Conservation (phyloP, 768 basidiomycete species). For the Tricholoma saponaceum region DNA sequence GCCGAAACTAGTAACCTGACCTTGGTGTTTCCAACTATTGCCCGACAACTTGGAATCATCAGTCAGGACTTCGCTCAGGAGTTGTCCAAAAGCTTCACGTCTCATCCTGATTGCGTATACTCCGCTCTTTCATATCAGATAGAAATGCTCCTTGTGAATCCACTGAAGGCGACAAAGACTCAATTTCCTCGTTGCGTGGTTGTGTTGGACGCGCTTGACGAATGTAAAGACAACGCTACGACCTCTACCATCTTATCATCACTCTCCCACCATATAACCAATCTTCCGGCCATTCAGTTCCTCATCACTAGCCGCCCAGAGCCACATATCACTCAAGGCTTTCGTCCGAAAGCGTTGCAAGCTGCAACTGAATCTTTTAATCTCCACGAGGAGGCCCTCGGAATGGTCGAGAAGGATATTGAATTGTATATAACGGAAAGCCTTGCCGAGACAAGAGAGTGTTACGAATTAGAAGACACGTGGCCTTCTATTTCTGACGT, state of each 20-base stretch:
- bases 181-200: no score
- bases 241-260: not conserved
- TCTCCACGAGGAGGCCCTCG: not conserved
- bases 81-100: not conserved
- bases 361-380: not conserved
- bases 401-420: not conserved
- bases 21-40: not conserved
- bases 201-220: not conserved
- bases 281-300: not conserved
- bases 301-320: not conserved
- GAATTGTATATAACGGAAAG: not conserved
- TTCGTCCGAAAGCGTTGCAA: not conserved
- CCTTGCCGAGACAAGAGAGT: not conserved
- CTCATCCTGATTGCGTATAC: not conserved
- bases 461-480: not conserved
- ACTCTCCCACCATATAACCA: not conserved
- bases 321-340: not conserved
- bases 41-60: not conserved
- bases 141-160: not conserved
- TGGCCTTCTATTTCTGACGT: not conserved
- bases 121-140: not conserved
- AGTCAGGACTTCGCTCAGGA: not conserved
- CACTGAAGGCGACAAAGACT: not conserved
- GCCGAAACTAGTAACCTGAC: no score
- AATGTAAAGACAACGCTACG: not conserved